These are phyloP conservation scores for Vaccinium corymbosum DNA, from an alignment of 148 eudicot genomes.

Conservation along the genomic window DNA sequence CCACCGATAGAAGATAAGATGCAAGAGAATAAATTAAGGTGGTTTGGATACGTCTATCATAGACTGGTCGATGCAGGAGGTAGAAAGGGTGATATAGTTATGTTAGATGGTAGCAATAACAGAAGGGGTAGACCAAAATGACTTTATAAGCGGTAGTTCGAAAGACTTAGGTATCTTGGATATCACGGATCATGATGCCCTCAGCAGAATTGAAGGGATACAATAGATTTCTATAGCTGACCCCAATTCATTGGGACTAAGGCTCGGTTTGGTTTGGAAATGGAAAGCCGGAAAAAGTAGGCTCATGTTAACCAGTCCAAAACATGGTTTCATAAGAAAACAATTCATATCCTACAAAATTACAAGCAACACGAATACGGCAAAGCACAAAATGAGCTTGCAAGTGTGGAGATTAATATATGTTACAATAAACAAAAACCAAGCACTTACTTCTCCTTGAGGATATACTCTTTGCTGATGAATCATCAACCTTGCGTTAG, in stretches of 20 bases:
- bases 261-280: not conserved
- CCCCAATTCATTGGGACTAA: not conserved
- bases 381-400: not conserved
- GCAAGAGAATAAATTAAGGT: too few relatives aligned
- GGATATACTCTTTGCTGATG: constrained; percentile 69
- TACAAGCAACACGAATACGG: not conserved
- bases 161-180: not conserved
- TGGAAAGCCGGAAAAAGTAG: not conserved
- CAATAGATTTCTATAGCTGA: too few relatives aligned
- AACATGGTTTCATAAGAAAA: not conserved
- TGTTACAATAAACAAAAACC: constrained; percentile 10
- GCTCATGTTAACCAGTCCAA: not conserved
- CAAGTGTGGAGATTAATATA: not conserved
- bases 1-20: too few relatives aligned
- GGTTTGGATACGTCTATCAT: not conserved
- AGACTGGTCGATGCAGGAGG: not conserved
- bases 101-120: not conserved
- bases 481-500: constrained; percentile 88
- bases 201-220: not conserved
- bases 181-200: not conserved
- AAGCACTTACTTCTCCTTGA: constrained; percentile 59
- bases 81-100: not conserved
- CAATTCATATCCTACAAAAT: not conserved
- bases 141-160: not conserved
- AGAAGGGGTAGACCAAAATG: not conserved